Evolutionary conservation across 2,329 filamentous ascomycete genomes (phyloP), one percentile per base, ranked within the genome.

Genomic region (Fusarium coicis): DNA sequence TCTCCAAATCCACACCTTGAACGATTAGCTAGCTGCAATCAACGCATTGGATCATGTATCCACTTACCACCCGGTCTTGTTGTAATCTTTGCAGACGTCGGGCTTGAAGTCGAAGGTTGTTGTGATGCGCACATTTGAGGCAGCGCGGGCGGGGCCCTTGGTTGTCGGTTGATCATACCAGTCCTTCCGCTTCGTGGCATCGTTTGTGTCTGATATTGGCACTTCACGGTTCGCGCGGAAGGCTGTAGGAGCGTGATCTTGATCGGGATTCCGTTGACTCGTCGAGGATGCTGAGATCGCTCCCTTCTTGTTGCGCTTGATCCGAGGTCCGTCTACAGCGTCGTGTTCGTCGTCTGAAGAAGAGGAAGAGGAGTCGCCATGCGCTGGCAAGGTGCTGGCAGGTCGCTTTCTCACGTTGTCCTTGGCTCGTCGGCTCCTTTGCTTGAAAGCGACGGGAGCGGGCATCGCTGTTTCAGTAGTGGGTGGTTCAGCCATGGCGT

Each of bases 31-130:
- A 30, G 30, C 30, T 30, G 30, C 30, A 30, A 30, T 30, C 30
- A 30, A 30, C 30, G 30, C 30, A 30, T 30, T 30, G 30, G 30
- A 11, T 30, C 12, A 30, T 30, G 30, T 30, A 30, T 30, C 10
- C 30, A 30, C 30, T 30, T 30, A 30, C 30, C 30, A 30, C 30
- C 93, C 92, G 0, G 92, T 96, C 77, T 93, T 89, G 74, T 95
- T 96, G 53, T 77, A 78, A 12, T 98, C 96, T 81, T 98, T 98
- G 84, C 96, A 99, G 1, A 97, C 93, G 74, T 98, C 96, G 0
- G 95, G 94, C 0, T 93, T 92, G 79, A 94, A 98, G 79, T 99
- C 96, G 36, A 91, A 97, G 12, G 96, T 89, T 0, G 95, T 98
- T 71, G 97, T 92, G 4, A 93, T 97, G 58, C 96, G 91, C 62